Conservation (phyloP, 768 basidiomycete species). For the Tricholoma hemisulphureum region DNA sequence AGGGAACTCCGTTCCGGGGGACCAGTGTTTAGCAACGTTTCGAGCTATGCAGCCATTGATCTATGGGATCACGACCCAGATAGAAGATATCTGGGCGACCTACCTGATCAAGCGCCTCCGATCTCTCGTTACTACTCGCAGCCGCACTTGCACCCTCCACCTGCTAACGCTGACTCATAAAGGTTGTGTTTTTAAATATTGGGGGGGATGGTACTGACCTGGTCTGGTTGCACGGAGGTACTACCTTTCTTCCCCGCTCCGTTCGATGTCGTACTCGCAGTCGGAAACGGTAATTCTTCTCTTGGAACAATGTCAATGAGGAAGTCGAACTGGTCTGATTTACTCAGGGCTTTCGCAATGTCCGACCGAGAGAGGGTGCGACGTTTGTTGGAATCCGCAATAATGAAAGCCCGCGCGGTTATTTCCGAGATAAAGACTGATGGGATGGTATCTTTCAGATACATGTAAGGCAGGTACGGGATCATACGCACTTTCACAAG, state of each 20-base stretch:
- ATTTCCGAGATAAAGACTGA: constrained; percentile 97
- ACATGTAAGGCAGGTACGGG: background rate
- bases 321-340: constrained; percentile 97
- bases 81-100: constrained; percentile 1
- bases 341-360: constrained; percentile 88
- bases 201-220: constrained; percentile 14
- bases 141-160: background rate
- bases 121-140: constrained; percentile 1
- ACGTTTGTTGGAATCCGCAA: constrained; percentile 93
- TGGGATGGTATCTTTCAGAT: background rate
- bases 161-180: background rate
- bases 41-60: constrained; percentile 15
- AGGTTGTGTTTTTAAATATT: background rate
- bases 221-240: constrained; percentile 10
- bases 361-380: constrained; percentile 93
- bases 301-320: constrained; percentile 94
- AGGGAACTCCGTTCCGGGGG: constrained; percentile 13
- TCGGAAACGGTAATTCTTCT: constrained; percentile 56
- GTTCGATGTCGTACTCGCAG: constrained; percentile 11
- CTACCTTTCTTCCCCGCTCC: constrained; percentile 20
- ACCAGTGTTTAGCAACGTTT: constrained; percentile 19
- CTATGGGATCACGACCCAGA: background rate
- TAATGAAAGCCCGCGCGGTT: constrained; percentile 91
- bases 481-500: constrained; percentile 85
- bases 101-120: constrained; percentile 24